Evolutionary conservation across 163 green algal species (phyloP).

Genomic region (Dunaliella salina): DNA sequence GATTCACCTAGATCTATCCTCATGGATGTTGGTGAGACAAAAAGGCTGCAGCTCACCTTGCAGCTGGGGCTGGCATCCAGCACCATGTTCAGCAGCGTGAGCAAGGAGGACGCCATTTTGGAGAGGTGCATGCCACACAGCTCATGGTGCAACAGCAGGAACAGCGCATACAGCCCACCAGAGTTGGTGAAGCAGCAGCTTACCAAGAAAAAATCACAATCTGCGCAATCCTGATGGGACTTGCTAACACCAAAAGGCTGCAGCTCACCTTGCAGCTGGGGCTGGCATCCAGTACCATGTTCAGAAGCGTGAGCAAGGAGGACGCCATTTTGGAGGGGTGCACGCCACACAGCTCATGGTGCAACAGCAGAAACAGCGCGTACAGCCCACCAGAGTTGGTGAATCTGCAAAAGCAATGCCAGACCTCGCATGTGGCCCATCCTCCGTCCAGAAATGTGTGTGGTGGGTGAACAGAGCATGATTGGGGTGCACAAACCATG

Average conservation of each 20-base stretch:
- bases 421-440: no score
- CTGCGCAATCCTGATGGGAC: no score
- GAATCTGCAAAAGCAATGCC: no score
- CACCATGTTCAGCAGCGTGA: constrained; percentile 31
- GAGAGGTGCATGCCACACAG: constrained; percentile 28
- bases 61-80: constrained; percentile 9
- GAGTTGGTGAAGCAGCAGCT: neutral
- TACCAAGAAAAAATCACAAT: no score
- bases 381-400: constrained; percentile 15
- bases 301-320: constrained; percentile 26
- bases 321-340: constrained; percentile 40
- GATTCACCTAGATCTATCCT: no score
- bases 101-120: constrained; percentile 33
- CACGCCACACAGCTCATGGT: constrained; percentile 33
- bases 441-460: no score
- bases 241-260: no score
- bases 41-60: neutral
- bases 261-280: neutral
- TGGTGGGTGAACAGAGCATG: no score
- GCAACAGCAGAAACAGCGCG: constrained; percentile 4
- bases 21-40: no score
- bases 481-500: no score
- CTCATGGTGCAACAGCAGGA: constrained; percentile 41
- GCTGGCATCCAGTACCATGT: constrained; percentile 21
- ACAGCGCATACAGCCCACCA: constrained; percentile 33